These are phyloP conservation scores for Aspergillus avenaceus DNA, from an alignment of 495 filamentous ascomycete genomes.

Conservation along the genomic window DNA sequence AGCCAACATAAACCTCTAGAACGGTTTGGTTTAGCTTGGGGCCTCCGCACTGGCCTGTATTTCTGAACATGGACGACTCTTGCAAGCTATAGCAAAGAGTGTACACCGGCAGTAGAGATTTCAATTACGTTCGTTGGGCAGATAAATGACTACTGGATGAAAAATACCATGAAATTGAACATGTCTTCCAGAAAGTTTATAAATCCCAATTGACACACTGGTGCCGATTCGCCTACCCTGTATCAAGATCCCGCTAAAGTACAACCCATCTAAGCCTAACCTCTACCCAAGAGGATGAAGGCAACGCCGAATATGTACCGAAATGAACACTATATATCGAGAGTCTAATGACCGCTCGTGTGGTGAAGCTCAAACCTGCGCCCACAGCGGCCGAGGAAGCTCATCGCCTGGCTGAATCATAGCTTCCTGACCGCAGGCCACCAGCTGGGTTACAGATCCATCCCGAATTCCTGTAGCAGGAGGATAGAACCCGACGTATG, in stretches of 20 bases:
- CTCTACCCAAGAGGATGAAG: not conserved
- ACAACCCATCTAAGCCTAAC: not conserved
- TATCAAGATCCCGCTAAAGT: not conserved
- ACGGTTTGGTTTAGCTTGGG: too few species aligned
- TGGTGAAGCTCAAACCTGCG: conserved; percentile 48
- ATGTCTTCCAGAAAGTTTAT: not conserved
- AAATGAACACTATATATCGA: not conserved
- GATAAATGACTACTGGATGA: not conserved
- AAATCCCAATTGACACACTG: not conserved
- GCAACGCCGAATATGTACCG: not conserved
- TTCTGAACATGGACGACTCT: too few species aligned
- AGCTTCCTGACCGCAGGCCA: conserved; percentile 21
- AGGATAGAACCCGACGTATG: conserved; percentile 76
- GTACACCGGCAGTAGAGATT: too few species aligned
- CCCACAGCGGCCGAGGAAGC: conserved; percentile 58
- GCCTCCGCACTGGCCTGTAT: too few species aligned
- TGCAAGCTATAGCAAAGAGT: too few species aligned
- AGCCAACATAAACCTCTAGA: too few species aligned
- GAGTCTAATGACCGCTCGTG: not conserved
- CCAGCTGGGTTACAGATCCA: conserved; percentile 17
- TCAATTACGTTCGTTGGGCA: too few species aligned
- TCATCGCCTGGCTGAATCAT: conserved; percentile 41
- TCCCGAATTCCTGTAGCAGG: conserved; percentile 25
- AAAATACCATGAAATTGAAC: not conserved
- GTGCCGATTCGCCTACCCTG: conserved; percentile 2